Base-by-base conservation (phyloP, 2,329 filamentous ascomycete species). In the Chaetomium olivaceum region DNA sequence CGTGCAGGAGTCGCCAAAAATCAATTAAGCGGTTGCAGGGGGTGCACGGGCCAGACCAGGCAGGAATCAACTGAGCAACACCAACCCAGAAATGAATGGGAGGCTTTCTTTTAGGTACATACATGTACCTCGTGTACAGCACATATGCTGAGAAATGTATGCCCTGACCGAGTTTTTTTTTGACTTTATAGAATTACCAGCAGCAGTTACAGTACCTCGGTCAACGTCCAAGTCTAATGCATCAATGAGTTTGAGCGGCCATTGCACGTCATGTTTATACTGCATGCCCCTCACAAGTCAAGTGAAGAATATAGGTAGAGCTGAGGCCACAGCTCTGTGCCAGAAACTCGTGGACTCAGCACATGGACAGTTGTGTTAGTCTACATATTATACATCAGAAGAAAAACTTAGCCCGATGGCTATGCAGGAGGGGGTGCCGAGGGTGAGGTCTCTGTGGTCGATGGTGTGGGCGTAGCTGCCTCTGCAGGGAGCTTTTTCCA, bases 401-500 rank as follows among this genome's bases (percentile, higher is more conserved):
- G n/a, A 36, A 27, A 16, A 12, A 25, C 19, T 25, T 48, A 5
- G 55, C 25, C 16, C 48, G 4, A 31, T 29, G 19, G 75, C 74
- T 67, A 80, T 73, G 61, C 75, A 68, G 64, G 78, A 71, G 64
- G 78, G 69, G 75, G 75, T 1, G 74, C 70, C 51, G 77, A 72
- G 43, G 74, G 76, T 43, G 77, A 71, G 3, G 76, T 67, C 11
- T 46, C 16, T 5, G 75, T 76, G 25, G 39, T 43, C 16, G 71
- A 16, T 23, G 63, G 43, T 23, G 62, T 5, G 19, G 57, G 25
- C 12, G 52, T 43, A 4, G 76, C 72, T 27, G 75, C 73, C 63
- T 77, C 74, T 1, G 83, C 80, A 39, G 86, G 83, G 68, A 91
- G 77, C 74, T 87, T 83, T 75, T 88, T 86, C 78, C 93, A 87